phyloP scores from a whole-genome alignment of 148 eudicot genomes.

The Hydrangea macrophylla region DNA sequence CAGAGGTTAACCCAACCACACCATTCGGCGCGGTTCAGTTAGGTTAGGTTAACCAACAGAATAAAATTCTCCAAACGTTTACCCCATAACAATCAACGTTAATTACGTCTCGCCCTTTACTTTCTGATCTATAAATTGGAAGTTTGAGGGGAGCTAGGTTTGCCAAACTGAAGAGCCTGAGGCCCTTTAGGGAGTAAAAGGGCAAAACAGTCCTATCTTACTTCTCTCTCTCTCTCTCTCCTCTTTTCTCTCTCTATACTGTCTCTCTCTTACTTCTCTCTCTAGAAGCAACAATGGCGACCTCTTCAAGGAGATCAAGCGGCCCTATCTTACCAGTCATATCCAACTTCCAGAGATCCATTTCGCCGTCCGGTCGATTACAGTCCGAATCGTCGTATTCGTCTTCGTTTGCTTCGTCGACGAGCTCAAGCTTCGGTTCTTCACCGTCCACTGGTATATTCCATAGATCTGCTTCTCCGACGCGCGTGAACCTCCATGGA shows the following conservation, averaged over 20 bases:
- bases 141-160: conserved; percentile 36
- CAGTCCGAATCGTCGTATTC: conserved; percentile 11
- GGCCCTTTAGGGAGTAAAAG: conserved; percentile 16
- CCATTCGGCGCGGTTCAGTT: not conserved
- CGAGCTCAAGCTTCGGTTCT: conserved; percentile 25
- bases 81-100: conserved; percentile 3
- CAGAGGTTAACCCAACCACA: conserved; percentile 12
- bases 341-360: conserved; percentile 27
- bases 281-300: conserved; percentile 15
- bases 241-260: too few species aligned
- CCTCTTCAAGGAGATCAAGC: conserved; percentile 33
- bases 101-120: conserved; percentile 23
- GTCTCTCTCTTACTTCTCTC: not conserved
- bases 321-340: conserved; percentile 32
- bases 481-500: conserved; percentile 34
- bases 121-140: conserved; percentile 36
- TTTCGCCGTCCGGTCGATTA: conserved; percentile 26
- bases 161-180: conserved; percentile 49
- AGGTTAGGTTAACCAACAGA: not conserved
- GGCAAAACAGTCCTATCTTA: not conserved
- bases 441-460: conserved; percentile 22
- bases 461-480: conserved; percentile 31
- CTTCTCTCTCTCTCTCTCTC: not conserved
- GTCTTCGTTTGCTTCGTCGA: conserved; percentile 22
- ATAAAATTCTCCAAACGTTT: not conserved